Conservation (phyloP, 2,329 filamentous ascomycete species). For the Cytospora piceicola region DNA sequence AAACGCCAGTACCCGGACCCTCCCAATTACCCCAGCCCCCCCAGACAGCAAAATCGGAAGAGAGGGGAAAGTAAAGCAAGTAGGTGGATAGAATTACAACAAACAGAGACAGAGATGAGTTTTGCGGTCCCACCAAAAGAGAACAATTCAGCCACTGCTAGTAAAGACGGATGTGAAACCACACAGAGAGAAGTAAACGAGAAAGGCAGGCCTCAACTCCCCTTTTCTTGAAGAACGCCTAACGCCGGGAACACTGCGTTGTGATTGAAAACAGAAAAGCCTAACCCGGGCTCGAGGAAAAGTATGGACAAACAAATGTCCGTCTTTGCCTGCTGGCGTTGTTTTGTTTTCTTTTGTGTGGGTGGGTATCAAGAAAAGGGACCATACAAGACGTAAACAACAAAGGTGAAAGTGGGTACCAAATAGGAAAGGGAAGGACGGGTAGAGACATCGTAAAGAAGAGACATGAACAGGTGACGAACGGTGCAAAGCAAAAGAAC, state of each 20-base stretch:
- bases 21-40: background rate
- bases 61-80: no score
- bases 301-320: background rate
- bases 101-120: background rate
- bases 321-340: background rate
- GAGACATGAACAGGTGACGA: no score
- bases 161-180: background rate
- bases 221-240: background rate
- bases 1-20: background rate
- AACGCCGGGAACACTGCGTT: background rate
- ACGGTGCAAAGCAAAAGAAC: no score
- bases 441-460: background rate
- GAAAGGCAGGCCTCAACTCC: background rate
- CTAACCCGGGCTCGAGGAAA: background rate
- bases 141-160: background rate
- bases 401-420: background rate
- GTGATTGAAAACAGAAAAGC: background rate
- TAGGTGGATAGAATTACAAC: background rate
- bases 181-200: background rate
- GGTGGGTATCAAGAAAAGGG: background rate
- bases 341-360: background rate
- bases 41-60: background rate
- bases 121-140: background rate
- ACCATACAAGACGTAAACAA: background rate
- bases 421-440: background rate